Evolutionary conservation across 2,329 filamentous ascomycete species (phyloP).

Genomic region (Corynespora cassiicola): DNA sequence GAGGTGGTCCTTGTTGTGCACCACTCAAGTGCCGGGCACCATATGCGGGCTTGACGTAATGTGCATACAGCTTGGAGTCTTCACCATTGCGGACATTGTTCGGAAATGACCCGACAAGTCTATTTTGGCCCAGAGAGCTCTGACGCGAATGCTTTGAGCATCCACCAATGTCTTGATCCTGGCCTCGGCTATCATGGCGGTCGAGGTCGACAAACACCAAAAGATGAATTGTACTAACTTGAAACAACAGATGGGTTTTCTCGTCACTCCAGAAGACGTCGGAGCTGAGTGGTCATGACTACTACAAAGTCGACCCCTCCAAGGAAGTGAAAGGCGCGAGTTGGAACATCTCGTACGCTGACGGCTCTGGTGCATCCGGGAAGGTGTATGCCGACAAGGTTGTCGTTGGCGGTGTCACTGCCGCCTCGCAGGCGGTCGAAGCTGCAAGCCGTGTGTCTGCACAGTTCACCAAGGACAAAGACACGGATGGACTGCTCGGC

Average conservation of each 20-base stretch:
- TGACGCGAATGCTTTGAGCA: too few species aligned
- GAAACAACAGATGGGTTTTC: conserved; percentile 74
- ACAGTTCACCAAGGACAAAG: conserved; percentile 57
- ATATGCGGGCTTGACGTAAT: conserved; percentile 15
- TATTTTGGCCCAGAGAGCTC: too few species aligned
- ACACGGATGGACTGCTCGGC: conserved; percentile 67
- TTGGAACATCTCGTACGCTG: conserved; percentile 71
- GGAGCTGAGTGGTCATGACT: conserved; percentile 60
- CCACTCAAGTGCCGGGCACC: conserved; percentile 9
- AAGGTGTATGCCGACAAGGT: conserved; percentile 72
- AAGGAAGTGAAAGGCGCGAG: conserved; percentile 56
- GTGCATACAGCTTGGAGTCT: conserved; percentile 1
- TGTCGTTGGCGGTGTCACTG: conserved; percentile 64
- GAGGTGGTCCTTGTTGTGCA: conserved; percentile 13
- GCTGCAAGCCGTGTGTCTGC: conserved; percentile 65
- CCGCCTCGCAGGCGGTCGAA: conserved; percentile 69
- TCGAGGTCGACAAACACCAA: too few species aligned
- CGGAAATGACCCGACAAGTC: too few species aligned
- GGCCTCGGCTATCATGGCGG: too few species aligned
- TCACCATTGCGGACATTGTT: conserved; percentile 5
- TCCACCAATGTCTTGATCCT: too few species aligned
- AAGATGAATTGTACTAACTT: too few species aligned
- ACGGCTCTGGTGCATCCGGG: conserved; percentile 68
- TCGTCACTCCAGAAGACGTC: conserved; percentile 62
- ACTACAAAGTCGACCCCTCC: conserved; percentile 62